Evolutionary conservation across 495 filamentous ascomycete species (phyloP).

Genomic region (Tricharina praecox): DNA sequence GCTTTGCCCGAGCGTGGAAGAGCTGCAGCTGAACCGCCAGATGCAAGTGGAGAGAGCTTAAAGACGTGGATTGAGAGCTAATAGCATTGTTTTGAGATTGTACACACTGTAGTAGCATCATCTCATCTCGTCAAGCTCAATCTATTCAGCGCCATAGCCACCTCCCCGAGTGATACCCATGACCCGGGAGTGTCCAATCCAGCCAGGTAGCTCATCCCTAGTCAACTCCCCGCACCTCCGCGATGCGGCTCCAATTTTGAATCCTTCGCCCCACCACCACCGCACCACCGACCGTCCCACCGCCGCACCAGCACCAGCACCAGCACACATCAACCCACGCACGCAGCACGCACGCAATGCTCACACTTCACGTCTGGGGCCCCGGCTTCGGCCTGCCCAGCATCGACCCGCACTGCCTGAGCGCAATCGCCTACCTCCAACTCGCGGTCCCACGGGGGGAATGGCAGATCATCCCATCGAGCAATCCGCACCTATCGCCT

Average conservation of each 20-base stretch:
- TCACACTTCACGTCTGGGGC: conserved; percentile 84
- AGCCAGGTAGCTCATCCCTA: too few species aligned
- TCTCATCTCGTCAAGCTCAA: too few species aligned
- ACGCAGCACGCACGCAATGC: conserved; percentile 23
- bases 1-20: too few species aligned
- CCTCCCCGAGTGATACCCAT: too few species aligned
- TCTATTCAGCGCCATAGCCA: too few species aligned
- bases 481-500: conserved; percentile 57
- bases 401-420: conserved; percentile 75
- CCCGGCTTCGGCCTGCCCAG: conserved; percentile 76
- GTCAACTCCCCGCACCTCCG: too few species aligned
- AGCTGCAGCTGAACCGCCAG: too few species aligned
- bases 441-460: conserved; percentile 38
- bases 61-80: too few species aligned
- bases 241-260: not conserved
- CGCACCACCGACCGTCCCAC: not conserved
- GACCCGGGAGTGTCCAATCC: too few species aligned
- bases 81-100: too few species aligned
- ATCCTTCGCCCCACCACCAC: conserved; percentile 1
- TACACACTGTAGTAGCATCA: too few species aligned
- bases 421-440: conserved; percentile 53
- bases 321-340: not conserved
- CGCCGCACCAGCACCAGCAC: not conserved
- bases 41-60: too few species aligned
- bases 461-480: conserved; percentile 63